These are phyloP conservation scores for Fusarium heterosporum DNA, from an alignment of 2,329 filamentous ascomycete genomes.

Conservation along the genomic window DNA sequence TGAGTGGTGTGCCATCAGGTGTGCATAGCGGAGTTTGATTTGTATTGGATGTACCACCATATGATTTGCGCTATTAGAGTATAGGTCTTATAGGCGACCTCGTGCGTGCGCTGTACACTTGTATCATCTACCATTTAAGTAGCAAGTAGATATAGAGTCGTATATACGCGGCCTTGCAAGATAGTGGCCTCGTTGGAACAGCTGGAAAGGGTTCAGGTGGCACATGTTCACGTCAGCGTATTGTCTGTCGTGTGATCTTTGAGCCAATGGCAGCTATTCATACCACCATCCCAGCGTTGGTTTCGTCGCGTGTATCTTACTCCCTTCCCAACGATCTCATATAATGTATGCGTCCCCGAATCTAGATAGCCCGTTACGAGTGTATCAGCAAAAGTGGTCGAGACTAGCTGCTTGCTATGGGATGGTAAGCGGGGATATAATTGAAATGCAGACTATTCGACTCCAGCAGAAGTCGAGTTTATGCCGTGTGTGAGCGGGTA, in stretches of 20 bases:
- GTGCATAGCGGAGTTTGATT: conserved; percentile 5
- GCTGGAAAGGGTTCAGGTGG: conserved; percentile 11
- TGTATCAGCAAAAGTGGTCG: neutral
- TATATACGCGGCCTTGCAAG: neutral
- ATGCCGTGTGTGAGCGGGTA: neutral
- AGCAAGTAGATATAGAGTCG: neutral
- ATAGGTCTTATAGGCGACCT: conserved; percentile 1
- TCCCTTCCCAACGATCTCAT: neutral
- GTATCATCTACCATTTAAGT: neutral
- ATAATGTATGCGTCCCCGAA: neutral
- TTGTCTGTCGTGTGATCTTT: neutral
- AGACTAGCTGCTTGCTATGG: neutral
- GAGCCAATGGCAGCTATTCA: conserved; percentile 5
- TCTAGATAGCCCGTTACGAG: neutral
- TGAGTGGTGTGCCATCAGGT: neutral
- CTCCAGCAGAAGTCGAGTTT: conserved; percentile 4
- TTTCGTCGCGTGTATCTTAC: neutral
- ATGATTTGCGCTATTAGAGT: conserved; percentile 13
- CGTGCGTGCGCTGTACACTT: neutral
- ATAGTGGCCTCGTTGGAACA: neutral
- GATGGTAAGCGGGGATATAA: conserved; percentile 3
- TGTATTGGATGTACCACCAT: conserved; percentile 10
- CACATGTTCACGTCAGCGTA: conserved; percentile 3
- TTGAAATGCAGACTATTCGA: conserved; percentile 1
- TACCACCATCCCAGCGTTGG: neutral